A percentile compares a stretch with the other conserved stretches of the same genome.
phyloP scores from a whole-genome alignment of 108 stramenopile genomes.

The Fragilariopsis cylindrus region DNA sequence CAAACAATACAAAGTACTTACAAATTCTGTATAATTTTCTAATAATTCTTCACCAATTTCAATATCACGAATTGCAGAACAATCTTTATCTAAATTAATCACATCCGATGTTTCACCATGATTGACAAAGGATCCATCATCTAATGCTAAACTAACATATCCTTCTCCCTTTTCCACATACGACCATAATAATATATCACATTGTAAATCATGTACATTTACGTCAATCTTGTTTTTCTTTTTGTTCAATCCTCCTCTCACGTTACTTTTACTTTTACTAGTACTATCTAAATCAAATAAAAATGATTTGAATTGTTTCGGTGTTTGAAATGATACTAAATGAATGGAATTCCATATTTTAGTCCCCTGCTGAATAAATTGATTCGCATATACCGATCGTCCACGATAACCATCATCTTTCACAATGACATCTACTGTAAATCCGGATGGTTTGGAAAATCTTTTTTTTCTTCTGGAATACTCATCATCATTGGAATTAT shows the following conservation, averaged over 20 bases:
- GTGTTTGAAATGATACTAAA: neutral
- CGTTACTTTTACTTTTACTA: too few species aligned
- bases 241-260: too few species aligned
- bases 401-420: constrained; percentile 4
- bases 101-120: constrained; percentile 4
- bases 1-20: too few species aligned
- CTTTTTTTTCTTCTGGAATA: too few species aligned
- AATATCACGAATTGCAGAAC: constrained; percentile 6
- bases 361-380: neutral
- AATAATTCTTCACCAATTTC: constrained; percentile 4
- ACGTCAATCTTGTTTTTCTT: too few species aligned
- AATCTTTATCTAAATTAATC: constrained; percentile 3
- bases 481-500: too few species aligned
- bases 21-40: constrained; percentile 4
- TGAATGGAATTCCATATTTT: neutral
- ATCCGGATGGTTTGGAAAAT: neutral
- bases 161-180: constrained; percentile 8
- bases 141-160: constrained; percentile 2
- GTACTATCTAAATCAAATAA: neutral
- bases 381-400: constrained; percentile 1
- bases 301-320: neutral
- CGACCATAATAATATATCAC: neutral
- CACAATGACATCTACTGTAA: neutral
- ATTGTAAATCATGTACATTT: constrained; percentile 1
- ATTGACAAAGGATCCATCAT: constrained; percentile 9